Base-by-base conservation (phyloP, 2,329 filamentous ascomycete species). In the Cryphonectria nitschkei region DNA sequence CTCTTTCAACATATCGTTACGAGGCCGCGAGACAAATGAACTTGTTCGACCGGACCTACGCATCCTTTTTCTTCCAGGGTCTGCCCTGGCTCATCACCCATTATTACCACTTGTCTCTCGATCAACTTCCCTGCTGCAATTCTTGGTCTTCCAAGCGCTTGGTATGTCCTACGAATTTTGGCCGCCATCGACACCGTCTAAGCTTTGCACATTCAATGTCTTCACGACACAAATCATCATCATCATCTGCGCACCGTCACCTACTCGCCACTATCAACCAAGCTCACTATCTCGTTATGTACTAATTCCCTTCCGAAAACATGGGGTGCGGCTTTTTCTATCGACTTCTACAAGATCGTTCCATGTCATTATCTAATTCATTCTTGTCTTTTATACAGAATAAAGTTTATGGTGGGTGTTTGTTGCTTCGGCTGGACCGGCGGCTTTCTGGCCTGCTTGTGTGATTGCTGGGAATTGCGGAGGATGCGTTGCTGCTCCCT, bases 381-480 rank as follows among this genome's bases (percentile, higher is more conserved):
- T 62, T 32, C 60, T 43, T 73, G 69, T 71, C 60, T 13, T 68
- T 71, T 11, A 64, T 43, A 67, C 60, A 56, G 64, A 61, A 52
- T 54, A 39, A 70, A 29, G 54, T 68, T 70, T 68, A 65, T 71
- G 69, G 65, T 65, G 63, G 69, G 66, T 65, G 34, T 70, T 43
- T 63, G 68, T 62, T 68, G 68, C 69, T 73, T 68, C 71, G 71
- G 71, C 71, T 71, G 71, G 71, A 73, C 71, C 71, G 71, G 71
- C 68, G 69, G 68, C 70, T 69, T 14, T 69, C 61, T 70, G 61
- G 65, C 68, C 68, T 68, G 58, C n/a, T 69, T 37, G 39, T 60
- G 66, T 39, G 37, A 13, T 60, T 62, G 37, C 52, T 50, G 16
- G 37, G 43, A 26, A 58, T 32, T 26, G 58, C 39, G 50, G 50